Conservation (phyloP, 192 early-diverging fungal species). For the Diversispora epigaea region DNA sequence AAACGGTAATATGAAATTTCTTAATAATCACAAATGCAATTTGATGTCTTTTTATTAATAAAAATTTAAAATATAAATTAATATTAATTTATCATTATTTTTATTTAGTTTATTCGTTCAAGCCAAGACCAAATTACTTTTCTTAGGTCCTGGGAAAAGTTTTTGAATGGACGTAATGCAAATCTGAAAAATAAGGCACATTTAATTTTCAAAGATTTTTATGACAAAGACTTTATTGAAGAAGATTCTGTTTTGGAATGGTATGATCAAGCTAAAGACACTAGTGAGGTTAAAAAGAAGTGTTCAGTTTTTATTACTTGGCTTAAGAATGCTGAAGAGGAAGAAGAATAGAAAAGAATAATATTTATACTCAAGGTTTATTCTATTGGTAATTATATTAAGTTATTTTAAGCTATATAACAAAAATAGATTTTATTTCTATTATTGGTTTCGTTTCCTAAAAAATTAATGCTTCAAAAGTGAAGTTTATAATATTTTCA, state of each 20-base stretch:
- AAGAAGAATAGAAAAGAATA: conserved; percentile 34
- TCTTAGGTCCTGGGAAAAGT: conserved; percentile 63
- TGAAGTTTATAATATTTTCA: no score
- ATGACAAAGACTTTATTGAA: conserved; percentile 75
- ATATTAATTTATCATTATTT: background rate
- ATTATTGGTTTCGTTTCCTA: no score
- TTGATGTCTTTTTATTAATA: background rate
- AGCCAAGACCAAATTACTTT: conserved; percentile 56
- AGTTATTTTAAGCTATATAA: no score
- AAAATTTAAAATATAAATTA: background rate
- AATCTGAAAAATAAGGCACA: conserved; percentile 56
- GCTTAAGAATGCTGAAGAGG: conserved; percentile 82
- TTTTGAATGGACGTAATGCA: conserved; percentile 45
- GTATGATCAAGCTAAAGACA: conserved; percentile 53
- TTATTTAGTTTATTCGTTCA: conserved; percentile 57
- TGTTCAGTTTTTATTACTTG: conserved; percentile 71
- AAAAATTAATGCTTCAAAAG: no score
- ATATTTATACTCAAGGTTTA: background rate
- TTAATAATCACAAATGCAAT: no score
- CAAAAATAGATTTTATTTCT: no score
- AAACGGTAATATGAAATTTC: conserved; percentile 31
- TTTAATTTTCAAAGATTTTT: conserved; percentile 65
- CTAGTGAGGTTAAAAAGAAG: conserved; percentile 61
- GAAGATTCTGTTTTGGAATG: conserved; percentile 76
- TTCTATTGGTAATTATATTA: no score